phyloP scores from a whole-genome alignment of 2,329 filamentous ascomycete genomes.

The Corinectria fuckeliana region DNA sequence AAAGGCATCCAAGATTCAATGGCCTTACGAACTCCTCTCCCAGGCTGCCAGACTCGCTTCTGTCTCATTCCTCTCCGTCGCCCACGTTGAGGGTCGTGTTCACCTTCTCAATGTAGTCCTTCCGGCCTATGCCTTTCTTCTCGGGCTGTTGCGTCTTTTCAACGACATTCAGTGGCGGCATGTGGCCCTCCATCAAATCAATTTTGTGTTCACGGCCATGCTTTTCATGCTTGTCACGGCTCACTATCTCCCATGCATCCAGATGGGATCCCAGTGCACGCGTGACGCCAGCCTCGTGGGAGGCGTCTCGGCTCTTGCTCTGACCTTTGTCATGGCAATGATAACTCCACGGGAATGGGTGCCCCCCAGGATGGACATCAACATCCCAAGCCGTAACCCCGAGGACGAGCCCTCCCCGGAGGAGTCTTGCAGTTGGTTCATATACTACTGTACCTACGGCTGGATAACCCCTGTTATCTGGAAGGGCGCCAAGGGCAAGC shows the following conservation, averaged over 20 bases:
- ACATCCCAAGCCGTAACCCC: constrained; percentile 46
- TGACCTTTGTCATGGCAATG: constrained; percentile 49
- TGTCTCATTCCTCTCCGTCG: constrained; percentile 48
- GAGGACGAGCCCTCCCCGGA: constrained; percentile 54
- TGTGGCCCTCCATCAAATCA: constrained; percentile 56
- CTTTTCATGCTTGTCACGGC: constrained; percentile 46
- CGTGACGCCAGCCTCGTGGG: constrained; percentile 42
- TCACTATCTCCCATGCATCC: constrained; percentile 53
- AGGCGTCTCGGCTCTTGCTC: constrained; percentile 45
- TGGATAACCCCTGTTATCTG: constrained; percentile 58
- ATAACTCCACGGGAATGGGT: constrained; percentile 59
- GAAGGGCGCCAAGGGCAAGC: constrained; percentile 51
- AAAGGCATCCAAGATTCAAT: constrained; percentile 48
- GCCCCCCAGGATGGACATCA: constrained; percentile 49
- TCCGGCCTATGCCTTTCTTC: constrained; percentile 49
- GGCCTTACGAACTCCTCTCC: constrained; percentile 51
- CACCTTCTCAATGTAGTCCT: constrained; percentile 47
- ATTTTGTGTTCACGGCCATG: constrained; percentile 49
- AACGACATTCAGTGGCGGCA: constrained; percentile 53
- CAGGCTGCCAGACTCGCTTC: constrained; percentile 50
- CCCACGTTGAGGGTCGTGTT: constrained; percentile 42
- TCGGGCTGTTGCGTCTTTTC: constrained; percentile 52
- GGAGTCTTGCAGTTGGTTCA: constrained; percentile 61
- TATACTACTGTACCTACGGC: constrained; percentile 57
- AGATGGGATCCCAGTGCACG: constrained; percentile 42